Percentiles rank a stretch among this genome's conserved stretches.
Conservation (phyloP, 2,329 filamentous ascomycete genomes). For the Parasarocladium wereldwijsianum region DNA sequence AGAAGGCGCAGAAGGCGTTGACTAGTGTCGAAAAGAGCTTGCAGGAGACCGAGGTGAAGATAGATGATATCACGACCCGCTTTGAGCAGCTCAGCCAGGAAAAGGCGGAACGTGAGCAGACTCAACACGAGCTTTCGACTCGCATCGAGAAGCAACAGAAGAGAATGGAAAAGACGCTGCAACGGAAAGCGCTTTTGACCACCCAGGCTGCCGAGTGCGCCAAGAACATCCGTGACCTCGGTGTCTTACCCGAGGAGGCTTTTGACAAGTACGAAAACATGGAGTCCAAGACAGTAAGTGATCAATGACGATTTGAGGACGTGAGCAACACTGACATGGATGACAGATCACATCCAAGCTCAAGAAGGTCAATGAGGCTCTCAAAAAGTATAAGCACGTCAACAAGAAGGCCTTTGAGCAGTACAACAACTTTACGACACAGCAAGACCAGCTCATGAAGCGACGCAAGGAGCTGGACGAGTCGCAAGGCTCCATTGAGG, state of each 20-base stretch:
- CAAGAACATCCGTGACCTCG: constrained; percentile 82
- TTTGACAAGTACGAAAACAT: constrained; percentile 82
- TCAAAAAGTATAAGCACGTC: constrained; percentile 95
- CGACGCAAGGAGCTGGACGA: constrained; percentile 77
- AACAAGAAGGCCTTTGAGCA: constrained; percentile 99
- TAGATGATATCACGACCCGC: constrained; percentile 37
- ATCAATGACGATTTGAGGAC: background rate
- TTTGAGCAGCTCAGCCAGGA: constrained; percentile 40
- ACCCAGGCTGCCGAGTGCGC: constrained; percentile 67
- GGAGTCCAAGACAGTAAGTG: constrained; percentile 57
- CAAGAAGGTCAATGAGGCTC: constrained; percentile 78
- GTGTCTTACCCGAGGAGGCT: constrained; percentile 84
- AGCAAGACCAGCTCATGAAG: constrained; percentile 74
- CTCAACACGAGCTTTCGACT: constrained; percentile 60
- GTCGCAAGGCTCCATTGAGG: constrained; percentile 76
- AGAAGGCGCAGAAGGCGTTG: constrained; percentile 58
- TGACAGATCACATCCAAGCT: constrained; percentile 49
- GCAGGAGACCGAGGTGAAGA: constrained; percentile 56
- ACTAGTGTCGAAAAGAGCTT: constrained; percentile 54
- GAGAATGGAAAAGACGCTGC: constrained; percentile 80
- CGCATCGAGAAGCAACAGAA: constrained; percentile 78
- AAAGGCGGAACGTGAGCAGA: constrained; percentile 50
- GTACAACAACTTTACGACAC: constrained; percentile 91
- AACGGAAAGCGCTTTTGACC: constrained; percentile 69
- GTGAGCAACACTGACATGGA: constrained; percentile 7